Evolutionary conservation across 495 filamentous ascomycete species (phyloP).

Genomic region (Podospora comata): DNA sequence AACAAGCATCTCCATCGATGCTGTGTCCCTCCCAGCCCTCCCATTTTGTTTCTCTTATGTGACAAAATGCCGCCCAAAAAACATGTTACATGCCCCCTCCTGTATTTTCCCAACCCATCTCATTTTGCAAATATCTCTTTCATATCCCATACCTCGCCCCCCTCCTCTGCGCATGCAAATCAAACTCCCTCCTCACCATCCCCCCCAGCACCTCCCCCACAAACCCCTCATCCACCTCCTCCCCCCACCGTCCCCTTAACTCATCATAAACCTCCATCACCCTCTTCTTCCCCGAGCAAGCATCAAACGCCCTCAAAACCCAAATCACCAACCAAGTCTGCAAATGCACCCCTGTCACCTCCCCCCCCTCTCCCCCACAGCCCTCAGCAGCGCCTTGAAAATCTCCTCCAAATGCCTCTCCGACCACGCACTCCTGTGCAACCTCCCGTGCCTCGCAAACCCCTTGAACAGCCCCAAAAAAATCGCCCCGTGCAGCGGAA

Average conservation of each 20-base stretch:
- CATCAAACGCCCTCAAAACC: conserved; percentile 46
- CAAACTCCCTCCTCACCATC: conserved; percentile 9
- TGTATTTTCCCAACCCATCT: neutral
- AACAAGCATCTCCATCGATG: neutral
- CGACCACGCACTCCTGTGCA: conserved; percentile 55
- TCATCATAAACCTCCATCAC: conserved; percentile 43
- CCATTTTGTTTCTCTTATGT: neutral
- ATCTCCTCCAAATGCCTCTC: conserved; percentile 48
- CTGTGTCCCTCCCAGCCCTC: neutral
- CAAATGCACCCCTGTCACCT: conserved; percentile 39
- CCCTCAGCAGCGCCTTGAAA: conserved; percentile 42
- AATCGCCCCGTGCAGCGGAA: conserved; percentile 59
- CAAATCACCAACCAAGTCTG: conserved; percentile 50
- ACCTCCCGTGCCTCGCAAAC: conserved; percentile 68
- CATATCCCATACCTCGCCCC: neutral
- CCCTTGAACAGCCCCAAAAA: conserved; percentile 70
- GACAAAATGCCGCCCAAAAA: neutral
- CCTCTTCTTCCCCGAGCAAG: conserved; percentile 35
- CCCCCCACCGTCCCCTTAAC: conserved; percentile 39
- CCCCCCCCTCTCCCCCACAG: conserved; percentile 35
- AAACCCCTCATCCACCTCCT: conserved; percentile 32
- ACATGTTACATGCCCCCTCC: neutral
- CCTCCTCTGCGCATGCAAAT: neutral
- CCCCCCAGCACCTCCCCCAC: conserved; percentile 36
- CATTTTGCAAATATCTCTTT: neutral